Conservation (phyloP, 306 rosid species). For the Rosa multiflora region DNA sequence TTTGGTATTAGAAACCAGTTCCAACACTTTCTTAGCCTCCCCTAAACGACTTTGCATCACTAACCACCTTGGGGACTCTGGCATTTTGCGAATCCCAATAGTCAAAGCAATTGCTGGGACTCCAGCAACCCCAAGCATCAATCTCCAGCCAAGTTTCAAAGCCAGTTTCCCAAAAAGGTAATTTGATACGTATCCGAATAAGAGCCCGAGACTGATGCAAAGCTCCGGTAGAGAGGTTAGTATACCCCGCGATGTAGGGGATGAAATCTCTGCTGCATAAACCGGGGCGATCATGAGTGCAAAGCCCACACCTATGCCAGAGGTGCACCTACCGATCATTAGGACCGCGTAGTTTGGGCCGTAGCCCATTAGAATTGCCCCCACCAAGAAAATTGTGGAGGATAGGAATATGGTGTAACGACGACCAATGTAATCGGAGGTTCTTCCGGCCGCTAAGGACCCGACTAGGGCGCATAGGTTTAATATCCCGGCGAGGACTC, state of each 20-base stretch:
- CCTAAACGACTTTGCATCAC: slow-evolving; percentile 62
- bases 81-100: slow-evolving; percentile 55
- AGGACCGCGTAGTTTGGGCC: slow-evolving; percentile 61
- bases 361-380: slow-evolving; percentile 80
- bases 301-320: slow-evolving; percentile 83
- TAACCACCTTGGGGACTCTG: slow-evolving; percentile 95
- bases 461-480: slow-evolving; percentile 73
- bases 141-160: slow-evolving; percentile 70
- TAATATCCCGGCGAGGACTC: slow-evolving; percentile 71
- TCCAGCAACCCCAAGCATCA: slow-evolving; percentile 80
- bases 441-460: slow-evolving; percentile 61
- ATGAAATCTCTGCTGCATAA: slow-evolving; percentile 83
- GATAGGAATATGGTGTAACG: slow-evolving; percentile 67
- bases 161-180: slow-evolving; percentile 48
- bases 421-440: slow-evolving; percentile 79
- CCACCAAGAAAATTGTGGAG: slow-evolving; percentile 54
- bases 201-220: slow-evolving; percentile 74
- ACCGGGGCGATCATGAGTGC: slow-evolving; percentile 84
- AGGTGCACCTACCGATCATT: slow-evolving; percentile 62
- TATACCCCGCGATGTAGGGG: slow-evolving; percentile 55
- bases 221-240: slow-evolving; percentile 73
- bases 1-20: slow-evolving; percentile 37
- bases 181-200: slow-evolving; percentile 67
- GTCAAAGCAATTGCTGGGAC: slow-evolving; percentile 58
- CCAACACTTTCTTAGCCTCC: slow-evolving; percentile 42